A percentile compares a stretch with the other conserved stretches of the same genome.
phyloP scores from a whole-genome alignment of 139 green algal species.

The Volvox reticuliferus region DNA sequence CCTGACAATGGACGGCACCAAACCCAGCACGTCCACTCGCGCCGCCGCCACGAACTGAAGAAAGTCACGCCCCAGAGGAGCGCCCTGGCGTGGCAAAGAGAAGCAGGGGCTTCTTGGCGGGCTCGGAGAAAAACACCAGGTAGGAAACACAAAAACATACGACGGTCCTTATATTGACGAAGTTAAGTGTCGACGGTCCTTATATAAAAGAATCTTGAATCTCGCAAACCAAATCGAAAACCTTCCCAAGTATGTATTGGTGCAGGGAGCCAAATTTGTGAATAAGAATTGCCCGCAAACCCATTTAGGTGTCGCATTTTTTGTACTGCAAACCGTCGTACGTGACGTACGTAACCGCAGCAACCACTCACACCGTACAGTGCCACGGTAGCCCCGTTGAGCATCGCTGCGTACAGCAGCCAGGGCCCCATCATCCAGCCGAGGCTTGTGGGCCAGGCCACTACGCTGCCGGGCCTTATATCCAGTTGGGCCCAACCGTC shows the following conservation, averaged over 20 bases:
- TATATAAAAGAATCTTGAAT: no score
- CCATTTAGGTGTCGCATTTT: no score
- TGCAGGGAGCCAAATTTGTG: no score
- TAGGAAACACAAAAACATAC: no score
- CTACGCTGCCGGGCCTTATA: conserved; percentile 67
- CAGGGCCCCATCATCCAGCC: conserved; percentile 98
- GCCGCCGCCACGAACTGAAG: conserved; percentile 80
- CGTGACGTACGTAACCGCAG: background rate
- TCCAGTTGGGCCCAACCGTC: conserved; percentile 81
- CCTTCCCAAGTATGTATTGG: no score
- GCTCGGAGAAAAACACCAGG: no score
- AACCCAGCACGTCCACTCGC: conserved; percentile 85
- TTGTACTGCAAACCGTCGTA: background rate
- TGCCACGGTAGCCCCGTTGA: conserved; percentile 89
- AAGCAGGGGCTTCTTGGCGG: background rate
- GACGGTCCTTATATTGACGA: no score
- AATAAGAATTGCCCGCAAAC: no score
- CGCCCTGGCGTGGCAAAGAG: conserved; percentile 60
- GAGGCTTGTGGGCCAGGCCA: conserved; percentile 93
- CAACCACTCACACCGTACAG: conserved; percentile 77
- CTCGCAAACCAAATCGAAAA: no score
- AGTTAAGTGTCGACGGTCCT: no score
- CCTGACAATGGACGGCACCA: conserved; percentile 90
- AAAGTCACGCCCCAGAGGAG: conserved; percentile 80
- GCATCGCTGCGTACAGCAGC: conserved; percentile 88